Evolutionary conservation across 1,284 basidiomycete species (phyloP), one percentile per base, ranked within the genome.

Genomic region (Agroathelia rolfsii): DNA sequence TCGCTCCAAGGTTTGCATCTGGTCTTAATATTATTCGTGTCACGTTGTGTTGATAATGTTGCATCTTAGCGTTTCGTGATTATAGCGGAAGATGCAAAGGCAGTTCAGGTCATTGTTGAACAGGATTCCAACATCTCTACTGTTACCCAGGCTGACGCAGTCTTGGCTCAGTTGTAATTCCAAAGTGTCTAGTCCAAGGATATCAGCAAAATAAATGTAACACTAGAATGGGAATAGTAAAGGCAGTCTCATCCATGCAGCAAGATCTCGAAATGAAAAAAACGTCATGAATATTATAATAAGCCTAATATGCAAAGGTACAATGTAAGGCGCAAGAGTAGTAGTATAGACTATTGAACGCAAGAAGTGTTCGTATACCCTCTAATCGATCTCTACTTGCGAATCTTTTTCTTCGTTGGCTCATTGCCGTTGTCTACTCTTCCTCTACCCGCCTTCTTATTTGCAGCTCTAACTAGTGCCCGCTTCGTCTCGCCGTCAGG

Each of bases 401-500:
- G 44, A 30, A 44, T 57, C 41, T 56, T 62, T 44, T 47, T 54
- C 16, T 21, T 29, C 5, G 40, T 43, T 25, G 27, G 30, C 3
- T 22, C 40, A 3, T 36, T 49, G 22, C 37, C 19, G 18, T 31
- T 35, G 15, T 47, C 42, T 12, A 36, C 24, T 12, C 42, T 70
- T 28, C 34, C 29, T 41, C 62, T 61, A 22, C 57, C 50, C 5
- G 45, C 46, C 38, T 41, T 62, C 46, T 72, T 74, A 36, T 55
- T 55, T 30, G 47, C 30, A 16, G 73, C 55, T 4, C 70, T 61
- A 45, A 68, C 55, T 26, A 90, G 55, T 2, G 75, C 69, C 4
- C 70, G 64, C 58, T 86, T 88, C 20, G 78, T 73, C 53, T 88
- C 82, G 6, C 84, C 76, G 27, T 82, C 72, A 1, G 69, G 58